phyloP scores from a whole-genome alignment of 805 yeast species.

The Metschnikowia lachancei region DNA sequence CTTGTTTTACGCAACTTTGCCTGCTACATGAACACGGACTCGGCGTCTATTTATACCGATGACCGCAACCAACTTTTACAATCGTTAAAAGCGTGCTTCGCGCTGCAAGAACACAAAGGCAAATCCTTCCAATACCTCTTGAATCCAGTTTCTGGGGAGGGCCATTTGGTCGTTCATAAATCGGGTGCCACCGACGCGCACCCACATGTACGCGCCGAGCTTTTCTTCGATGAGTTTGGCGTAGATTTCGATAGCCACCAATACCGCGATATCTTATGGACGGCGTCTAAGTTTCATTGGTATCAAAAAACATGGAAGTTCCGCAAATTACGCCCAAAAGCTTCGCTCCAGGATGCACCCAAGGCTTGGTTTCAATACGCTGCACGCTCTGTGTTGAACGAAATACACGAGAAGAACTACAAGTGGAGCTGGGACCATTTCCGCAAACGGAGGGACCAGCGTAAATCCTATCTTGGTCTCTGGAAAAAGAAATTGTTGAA shows the following conservation, averaged over 20 bases:
- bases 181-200: slow-evolving; percentile 61
- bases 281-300: slow-evolving; percentile 79
- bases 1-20: slow-evolving; percentile 72
- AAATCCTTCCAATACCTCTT: slow-evolving; percentile 53
- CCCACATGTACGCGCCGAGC: slow-evolving; percentile 71
- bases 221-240: slow-evolving; percentile 87
- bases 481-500: slow-evolving; percentile 63
- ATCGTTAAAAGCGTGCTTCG: slow-evolving; percentile 47
- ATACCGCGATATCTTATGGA: slow-evolving; percentile 75
- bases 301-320: slow-evolving; percentile 73
- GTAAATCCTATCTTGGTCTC: slow-evolving; percentile 61
- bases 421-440: slow-evolving; percentile 90
- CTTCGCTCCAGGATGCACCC: slow-evolving; percentile 59
- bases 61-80: slow-evolving; percentile 49
- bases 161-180: slow-evolving; percentile 79
- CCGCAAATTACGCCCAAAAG: slow-evolving; percentile 64
- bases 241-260: slow-evolving; percentile 80
- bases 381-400: slow-evolving; percentile 69
- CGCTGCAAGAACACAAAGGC: slow-evolving; percentile 16
- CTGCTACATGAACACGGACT: slow-evolving; percentile 79
- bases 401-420: slow-evolving; percentile 75
- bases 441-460: slow-evolving; percentile 64
- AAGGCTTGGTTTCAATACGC: slow-evolving; percentile 80
- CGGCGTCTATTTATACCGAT: slow-evolving; percentile 45
- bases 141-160: slow-evolving; percentile 86